A percentile compares a stretch with the other conserved stretches of the same genome.
Evolutionary conservation across 2,329 filamentous ascomycete genomes (phyloP).

Genomic region (Gaeumannomyces tritici): DNA sequence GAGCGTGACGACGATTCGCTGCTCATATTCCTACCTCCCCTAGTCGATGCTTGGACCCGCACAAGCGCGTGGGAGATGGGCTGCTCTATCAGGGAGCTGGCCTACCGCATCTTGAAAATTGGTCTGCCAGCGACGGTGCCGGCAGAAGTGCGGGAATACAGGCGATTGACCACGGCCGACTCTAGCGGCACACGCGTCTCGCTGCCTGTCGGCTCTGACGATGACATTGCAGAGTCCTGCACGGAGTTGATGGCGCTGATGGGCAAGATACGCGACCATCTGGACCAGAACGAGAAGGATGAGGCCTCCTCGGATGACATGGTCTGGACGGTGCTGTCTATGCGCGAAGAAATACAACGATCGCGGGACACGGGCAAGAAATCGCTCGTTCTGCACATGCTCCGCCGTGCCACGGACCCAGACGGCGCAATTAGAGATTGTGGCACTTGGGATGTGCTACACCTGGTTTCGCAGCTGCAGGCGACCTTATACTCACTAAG

Average conservation of each 20-base stretch:
- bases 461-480: constrained; percentile 52
- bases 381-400: constrained; percentile 19
- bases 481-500: constrained; percentile 53
- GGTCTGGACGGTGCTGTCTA: constrained; percentile 24
- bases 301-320: constrained; percentile 8
- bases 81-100: constrained; percentile 21
- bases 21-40: constrained; percentile 29
- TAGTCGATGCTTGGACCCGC: constrained; percentile 26
- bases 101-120: constrained; percentile 23
- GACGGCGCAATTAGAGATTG: constrained; percentile 18
- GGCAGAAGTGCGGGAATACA: constrained; percentile 26
- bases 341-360: constrained; percentile 25
- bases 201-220: constrained; percentile 14
- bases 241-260: background rate
- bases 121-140: background rate
- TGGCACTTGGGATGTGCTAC: constrained; percentile 47
- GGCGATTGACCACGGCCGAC: constrained; percentile 21
- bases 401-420: constrained; percentile 15
- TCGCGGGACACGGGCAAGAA: constrained; percentile 19
- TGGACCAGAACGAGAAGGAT: background rate
- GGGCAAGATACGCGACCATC: background rate
- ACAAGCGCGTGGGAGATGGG: constrained; percentile 30
- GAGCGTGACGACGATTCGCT: constrained; percentile 15
- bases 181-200: constrained; percentile 20
- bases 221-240: constrained; percentile 6